These are phyloP conservation scores for Clonostachys solani DNA, from an alignment of 2,329 filamentous ascomycete genomes.

Conservation along the genomic window DNA sequence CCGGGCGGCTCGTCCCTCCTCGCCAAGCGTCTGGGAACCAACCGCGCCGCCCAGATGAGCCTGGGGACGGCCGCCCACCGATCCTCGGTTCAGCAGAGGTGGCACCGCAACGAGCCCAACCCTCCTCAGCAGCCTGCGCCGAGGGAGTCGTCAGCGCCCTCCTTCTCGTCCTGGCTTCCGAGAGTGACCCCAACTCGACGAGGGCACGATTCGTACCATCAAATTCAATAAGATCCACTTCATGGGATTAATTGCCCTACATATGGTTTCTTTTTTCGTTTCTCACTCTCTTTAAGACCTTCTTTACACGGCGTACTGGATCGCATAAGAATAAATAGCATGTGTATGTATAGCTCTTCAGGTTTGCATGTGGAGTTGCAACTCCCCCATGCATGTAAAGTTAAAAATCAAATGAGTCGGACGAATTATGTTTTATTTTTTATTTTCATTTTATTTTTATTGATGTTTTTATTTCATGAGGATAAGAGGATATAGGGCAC, in stretches of 20 bases:
- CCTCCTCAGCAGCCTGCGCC: too few relatives aligned
- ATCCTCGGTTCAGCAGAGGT: neutral
- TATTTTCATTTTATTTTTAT: too few relatives aligned
- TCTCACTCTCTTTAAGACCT: too few relatives aligned
- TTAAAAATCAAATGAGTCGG: too few relatives aligned
- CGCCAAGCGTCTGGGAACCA: conserved; percentile 45
- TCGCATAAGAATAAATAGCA: neutral
- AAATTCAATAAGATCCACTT: conserved; percentile 35
- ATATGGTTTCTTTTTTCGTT: neutral
- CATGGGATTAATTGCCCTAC: neutral
- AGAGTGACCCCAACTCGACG: conserved; percentile 62
- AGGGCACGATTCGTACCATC: conserved; percentile 61
- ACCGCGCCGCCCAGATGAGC: conserved; percentile 41
- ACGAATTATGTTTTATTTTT: too few relatives aligned
- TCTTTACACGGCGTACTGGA: too few relatives aligned
- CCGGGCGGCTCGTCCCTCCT: conserved; percentile 38
- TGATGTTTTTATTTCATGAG: too few relatives aligned
- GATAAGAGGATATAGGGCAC: too few relatives aligned
- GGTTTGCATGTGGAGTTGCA: too few relatives aligned
- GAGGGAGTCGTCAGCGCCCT: neutral
- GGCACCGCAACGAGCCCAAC: conserved; percentile 2
- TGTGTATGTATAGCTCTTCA: neutral
- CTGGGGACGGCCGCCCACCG: conserved; percentile 13
- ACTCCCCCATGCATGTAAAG: too few relatives aligned
- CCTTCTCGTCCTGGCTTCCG: conserved; percentile 43